Evolutionary conservation across 2,329 filamentous ascomycete genomes (phyloP).

Genomic region (Aciculosporium take): DNA sequence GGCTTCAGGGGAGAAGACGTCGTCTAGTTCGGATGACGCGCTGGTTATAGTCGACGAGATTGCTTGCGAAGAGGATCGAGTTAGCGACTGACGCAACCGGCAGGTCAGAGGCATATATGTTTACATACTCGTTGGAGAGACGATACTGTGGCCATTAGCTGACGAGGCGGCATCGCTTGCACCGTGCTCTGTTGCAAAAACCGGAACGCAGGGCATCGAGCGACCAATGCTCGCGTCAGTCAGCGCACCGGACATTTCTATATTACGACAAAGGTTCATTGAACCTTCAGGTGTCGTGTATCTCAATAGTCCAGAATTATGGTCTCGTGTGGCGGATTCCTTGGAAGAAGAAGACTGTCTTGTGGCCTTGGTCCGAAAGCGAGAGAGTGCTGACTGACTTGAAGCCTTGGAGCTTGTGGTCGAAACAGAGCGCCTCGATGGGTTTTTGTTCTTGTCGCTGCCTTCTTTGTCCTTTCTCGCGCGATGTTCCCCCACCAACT

Average conservation of each 20-base stretch:
- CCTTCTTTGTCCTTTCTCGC: constrained; percentile 30
- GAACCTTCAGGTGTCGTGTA: neutral
- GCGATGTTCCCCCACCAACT: constrained; percentile 38
- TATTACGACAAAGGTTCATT: neutral
- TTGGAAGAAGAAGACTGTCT: constrained; percentile 6
- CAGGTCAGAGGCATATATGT: neutral
- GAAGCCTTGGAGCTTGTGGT: constrained; percentile 6
- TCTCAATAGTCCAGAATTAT: neutral
- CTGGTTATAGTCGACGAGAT: neutral
- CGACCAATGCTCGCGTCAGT: neutral
- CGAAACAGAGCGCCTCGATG: constrained; percentile 4
- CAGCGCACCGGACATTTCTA: constrained; percentile 2
- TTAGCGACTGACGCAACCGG: neutral
- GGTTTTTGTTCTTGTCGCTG: constrained; percentile 3
- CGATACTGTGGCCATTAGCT: neutral
- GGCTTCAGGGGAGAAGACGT: neutral
- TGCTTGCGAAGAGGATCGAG: neutral
- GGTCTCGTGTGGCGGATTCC: neutral
- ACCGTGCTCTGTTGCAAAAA: neutral
- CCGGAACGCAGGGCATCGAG: neutral
- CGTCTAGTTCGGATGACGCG: neutral
- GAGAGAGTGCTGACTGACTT: constrained; percentile 7
- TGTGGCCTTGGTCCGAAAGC: constrained; percentile 17
- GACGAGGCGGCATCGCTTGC: neutral
- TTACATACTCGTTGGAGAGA: neutral